These are phyloP conservation scores for Quercus tomentella DNA, from an alignment of 331 rosid genomes.

Conservation along the genomic window DNA sequence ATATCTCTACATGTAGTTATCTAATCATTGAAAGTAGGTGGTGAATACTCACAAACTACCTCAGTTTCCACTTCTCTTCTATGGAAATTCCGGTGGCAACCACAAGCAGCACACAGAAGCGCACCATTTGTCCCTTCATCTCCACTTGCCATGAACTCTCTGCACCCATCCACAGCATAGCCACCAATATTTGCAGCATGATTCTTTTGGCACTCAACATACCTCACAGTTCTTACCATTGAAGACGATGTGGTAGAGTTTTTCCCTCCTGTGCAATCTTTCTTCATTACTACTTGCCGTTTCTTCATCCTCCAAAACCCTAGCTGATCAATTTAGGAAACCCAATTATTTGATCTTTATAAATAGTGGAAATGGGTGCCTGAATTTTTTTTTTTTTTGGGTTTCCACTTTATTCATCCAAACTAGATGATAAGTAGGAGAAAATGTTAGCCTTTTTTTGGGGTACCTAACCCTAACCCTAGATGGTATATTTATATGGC, in stretches of 20 bases:
- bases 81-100: constrained; percentile 86
- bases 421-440: background rate
- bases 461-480: constrained; percentile 69
- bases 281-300: constrained; percentile 67
- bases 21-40: constrained; percentile 46
- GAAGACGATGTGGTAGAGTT: constrained; percentile 45
- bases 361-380: background rate
- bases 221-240: constrained; percentile 39
- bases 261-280: constrained; percentile 30
- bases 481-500: constrained; percentile 38
- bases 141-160: constrained; percentile 73
- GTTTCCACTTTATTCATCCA: background rate
- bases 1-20: too few relatives aligned
- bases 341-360: background rate
- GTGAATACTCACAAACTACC: constrained; percentile 92
- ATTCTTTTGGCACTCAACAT: constrained; percentile 86
- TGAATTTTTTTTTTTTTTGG: background rate
- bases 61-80: constrained; percentile 74
- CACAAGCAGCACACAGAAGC: constrained; percentile 84
- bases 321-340: background rate
- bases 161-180: constrained; percentile 88
- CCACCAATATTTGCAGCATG: constrained; percentile 91
- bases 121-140: constrained; percentile 56
- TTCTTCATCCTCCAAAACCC: constrained; percentile 60
- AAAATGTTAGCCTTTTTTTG: background rate